Evolutionary conservation across 768 basidiomycete genomes (phyloP), one percentile per base, ranked within the genome.

Genomic region (Phlegmacium glaucopus): DNA sequence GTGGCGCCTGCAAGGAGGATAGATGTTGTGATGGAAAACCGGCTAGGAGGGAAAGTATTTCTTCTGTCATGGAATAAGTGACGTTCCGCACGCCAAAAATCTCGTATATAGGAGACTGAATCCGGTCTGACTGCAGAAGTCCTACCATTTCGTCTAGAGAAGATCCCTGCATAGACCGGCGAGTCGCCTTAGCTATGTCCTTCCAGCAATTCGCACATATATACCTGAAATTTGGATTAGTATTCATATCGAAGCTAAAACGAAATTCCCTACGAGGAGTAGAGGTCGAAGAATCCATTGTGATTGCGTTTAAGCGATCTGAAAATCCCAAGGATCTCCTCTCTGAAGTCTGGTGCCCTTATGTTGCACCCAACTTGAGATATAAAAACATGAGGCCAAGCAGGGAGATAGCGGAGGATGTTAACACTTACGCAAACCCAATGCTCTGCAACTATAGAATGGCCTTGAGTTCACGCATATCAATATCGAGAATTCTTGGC

Each of bases 61-160:
- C 55, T 28, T 48, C 52, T 22, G 45, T 30, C 28, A 29, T 43
- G 25, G 39, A 47, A 35, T 56, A 59, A 4, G 55, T 36, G 17
- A 59, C 44, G 12, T 48, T 39, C 6, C 42, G 50, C 3, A 56
- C 18, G 9, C 49, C 58, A 18, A 37, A 25, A 39, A 41, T 16
- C 12, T 44, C 32, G 16, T 11, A 5, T 17, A 50, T 15, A 1
- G 55, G 58, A 9, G 15, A 27, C 13, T 18, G 25, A 8, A 44
- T 10, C 2, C 15, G 35, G 11, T 38, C 42, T 4, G 38, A 22
- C 13, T 46, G 28, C 6, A 47, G 36, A 1, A 56, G 30, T 17
- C 50, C 43, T 2, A 59, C 44, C 48, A 59, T 54, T 34, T 53
- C 53, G 28, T 59, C 58, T 10, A 59, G 44, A 10, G 45, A 2